Conservation (phyloP, 352 stramenopile genomes). For the Phytophthora quininea region DNA sequence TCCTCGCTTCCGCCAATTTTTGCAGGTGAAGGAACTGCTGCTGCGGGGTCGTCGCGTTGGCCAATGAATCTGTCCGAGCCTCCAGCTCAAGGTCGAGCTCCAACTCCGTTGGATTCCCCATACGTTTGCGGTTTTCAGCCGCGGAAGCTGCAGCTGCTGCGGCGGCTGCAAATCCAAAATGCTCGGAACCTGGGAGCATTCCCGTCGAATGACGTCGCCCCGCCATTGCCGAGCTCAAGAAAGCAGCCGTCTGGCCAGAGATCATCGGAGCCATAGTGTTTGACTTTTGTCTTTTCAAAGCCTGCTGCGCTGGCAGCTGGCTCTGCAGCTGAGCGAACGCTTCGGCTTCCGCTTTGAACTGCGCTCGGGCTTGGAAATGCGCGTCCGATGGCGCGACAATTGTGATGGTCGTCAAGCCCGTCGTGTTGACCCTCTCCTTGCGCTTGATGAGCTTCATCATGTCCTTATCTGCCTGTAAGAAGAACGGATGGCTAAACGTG, state of each 20-base stretch:
- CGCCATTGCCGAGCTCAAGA: constrained; percentile 38
- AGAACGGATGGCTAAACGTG: constrained; percentile 78
- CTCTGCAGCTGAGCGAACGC: constrained; percentile 23
- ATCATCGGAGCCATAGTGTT: constrained; percentile 23
- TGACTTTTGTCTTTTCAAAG: constrained; percentile 47
- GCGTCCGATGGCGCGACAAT: constrained; percentile 19
- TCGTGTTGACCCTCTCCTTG: constrained; percentile 52
- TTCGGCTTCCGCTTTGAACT: constrained; percentile 32
- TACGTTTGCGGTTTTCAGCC: constrained; percentile 17
- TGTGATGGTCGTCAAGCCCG: constrained; percentile 19
- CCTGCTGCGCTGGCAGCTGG: constrained; percentile 37
- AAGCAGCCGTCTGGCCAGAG: constrained; percentile 28
- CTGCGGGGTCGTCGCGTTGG: constrained; percentile 11
- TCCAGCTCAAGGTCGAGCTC: constrained; percentile 45
- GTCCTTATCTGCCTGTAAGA: constrained; percentile 62
- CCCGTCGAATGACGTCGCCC: constrained; percentile 55
- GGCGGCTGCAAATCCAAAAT: constrained; percentile 33
- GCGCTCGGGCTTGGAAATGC: constrained; percentile 9
- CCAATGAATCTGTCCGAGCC: constrained; percentile 19
- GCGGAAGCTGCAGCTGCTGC: constrained; percentile 14
- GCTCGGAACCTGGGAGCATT: constrained; percentile 44
- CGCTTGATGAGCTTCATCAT: constrained; percentile 79
- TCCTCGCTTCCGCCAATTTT: constrained; percentile 35
- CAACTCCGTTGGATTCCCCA: constrained; percentile 35
- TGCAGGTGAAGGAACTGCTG: constrained; percentile 34